Base-by-base conservation (phyloP, 2,329 filamentous ascomycete genomes). In the Penicillium fuscoglaucum region DNA sequence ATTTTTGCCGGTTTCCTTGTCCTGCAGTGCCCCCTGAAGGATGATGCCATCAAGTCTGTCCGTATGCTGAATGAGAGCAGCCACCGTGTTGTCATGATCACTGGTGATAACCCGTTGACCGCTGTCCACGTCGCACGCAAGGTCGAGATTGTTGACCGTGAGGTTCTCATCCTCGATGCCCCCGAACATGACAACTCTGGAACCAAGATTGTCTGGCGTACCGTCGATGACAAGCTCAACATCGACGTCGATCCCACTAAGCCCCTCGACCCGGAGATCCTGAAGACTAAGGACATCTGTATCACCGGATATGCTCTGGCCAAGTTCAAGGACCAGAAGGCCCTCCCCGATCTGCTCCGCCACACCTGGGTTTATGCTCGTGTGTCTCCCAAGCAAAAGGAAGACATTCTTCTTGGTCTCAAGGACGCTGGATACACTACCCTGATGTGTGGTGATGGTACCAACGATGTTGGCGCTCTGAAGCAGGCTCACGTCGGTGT, bases 61-160 rank as follows among this genome's bases (percentile, higher is more conserved):
- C 91, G 90, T 65, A 97, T 98, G 91, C 84, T 99, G 68, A 99
- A 97, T 72, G 95, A 99, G 80, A 98, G 93, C 77, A 98, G 93
- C 78, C 95, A 99, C 76, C 91, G 95, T 68, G 92, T 96, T 47
- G 90, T 99, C 67, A 99, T 99, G 95, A 99, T 99, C 66, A 99
- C 95, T 60, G 95, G 95, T 72, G 95, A 99, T 76, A 99, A 99
- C 74, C 93, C 95, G 13, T 83, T 99, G 52, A 99, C 95, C 41
- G 95, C 95, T 64, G 91, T 96, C 12, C 93, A 99, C 72, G 95
- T 99, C 57, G 95, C 95, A 17, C 88, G 89, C 61, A 89, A 97
- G 74, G 95, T 99, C 28, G 95, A 99, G 74, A 99, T 99, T 74
- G 92, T 99, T 17, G 95, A 99, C 70, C 89, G 95, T 57, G 93